Evolutionary conservation across 305 asterid genomes (phyloP).

Genomic region (Fraxinus ornus): DNA sequence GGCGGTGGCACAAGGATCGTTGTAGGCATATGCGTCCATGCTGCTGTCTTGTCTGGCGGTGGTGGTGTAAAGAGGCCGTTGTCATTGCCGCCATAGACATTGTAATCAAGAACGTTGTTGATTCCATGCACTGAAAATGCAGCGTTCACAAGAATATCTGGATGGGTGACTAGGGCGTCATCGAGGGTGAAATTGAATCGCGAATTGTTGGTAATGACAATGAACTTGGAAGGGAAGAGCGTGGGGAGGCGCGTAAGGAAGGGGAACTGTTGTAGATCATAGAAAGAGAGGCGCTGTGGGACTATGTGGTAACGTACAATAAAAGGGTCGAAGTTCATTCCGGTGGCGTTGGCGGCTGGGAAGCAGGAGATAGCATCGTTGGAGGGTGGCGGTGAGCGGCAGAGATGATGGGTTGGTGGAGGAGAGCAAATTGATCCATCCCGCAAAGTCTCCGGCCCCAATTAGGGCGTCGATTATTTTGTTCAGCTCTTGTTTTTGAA

Average conservation of each 20-base stretch:
- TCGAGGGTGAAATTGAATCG: conserved; percentile 46
- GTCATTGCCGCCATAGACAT: conserved; percentile 26
- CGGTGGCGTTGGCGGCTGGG: conserved; percentile 28
- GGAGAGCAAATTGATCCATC: conserved; percentile 57
- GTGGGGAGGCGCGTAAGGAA: conserved; percentile 53
- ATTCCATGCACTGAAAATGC: conserved; percentile 59
- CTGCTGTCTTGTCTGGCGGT: conserved; percentile 20
- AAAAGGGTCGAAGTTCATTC: conserved; percentile 34
- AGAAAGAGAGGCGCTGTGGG: conserved; percentile 65
- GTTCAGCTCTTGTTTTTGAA: conserved; percentile 35
- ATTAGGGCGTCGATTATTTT: conserved; percentile 53
- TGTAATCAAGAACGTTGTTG: conserved; percentile 46
- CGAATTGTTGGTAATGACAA: conserved; percentile 53
- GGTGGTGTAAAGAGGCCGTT: conserved; percentile 18
- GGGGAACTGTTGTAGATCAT: conserved; percentile 36
- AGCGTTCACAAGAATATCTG: conserved; percentile 39
- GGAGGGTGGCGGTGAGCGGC: conserved; percentile 59
- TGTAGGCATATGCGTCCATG: background rate
- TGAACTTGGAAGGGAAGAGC: conserved; percentile 49
- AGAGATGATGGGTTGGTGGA: conserved; percentile 42
- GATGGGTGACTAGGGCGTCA: conserved; percentile 42
- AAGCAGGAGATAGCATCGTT: conserved; percentile 43
- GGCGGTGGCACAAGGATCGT: background rate
- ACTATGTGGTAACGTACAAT: conserved; percentile 58
- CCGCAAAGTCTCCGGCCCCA: conserved; percentile 54